Evolutionary conservation across 306 rosid species (phyloP).

Genomic region (Castanospermum australe): DNA sequence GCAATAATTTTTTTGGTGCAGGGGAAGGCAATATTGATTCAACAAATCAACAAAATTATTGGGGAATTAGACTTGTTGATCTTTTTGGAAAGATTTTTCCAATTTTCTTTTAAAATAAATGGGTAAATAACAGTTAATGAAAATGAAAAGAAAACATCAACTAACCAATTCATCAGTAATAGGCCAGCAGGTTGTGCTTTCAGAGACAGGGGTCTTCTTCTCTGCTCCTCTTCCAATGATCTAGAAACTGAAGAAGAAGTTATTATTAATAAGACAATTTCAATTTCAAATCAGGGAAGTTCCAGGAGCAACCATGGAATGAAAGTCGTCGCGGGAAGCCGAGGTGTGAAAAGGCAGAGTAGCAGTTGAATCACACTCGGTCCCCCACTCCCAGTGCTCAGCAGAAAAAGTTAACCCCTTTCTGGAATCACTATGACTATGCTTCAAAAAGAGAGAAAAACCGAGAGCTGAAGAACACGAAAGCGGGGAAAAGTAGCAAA

Average conservation of each 20-base stretch:
- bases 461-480: not conserved
- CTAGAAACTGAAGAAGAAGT: not conserved
- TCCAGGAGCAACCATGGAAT: not conserved
- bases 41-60: not conserved
- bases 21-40: not conserved
- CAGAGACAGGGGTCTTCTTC: not conserved
- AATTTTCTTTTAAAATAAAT: not conserved
- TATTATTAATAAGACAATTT: not conserved
- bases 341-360: slow-evolving; percentile 19
- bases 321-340: not conserved
- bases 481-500: not conserved
- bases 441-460: not conserved
- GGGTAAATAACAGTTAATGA: not conserved
- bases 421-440: not conserved
- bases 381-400: not conserved
- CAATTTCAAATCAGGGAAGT: not conserved
- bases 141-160: slow-evolving; percentile 3
- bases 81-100: no score
- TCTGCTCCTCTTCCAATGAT: not conserved
- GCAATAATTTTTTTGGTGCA: not conserved
- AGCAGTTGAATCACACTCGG: slow-evolving; percentile 5
- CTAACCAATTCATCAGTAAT: slow-evolving; percentile 9
- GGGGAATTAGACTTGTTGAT: not conserved
- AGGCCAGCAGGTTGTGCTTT: not conserved
- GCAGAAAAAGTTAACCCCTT: not conserved